Conservation (phyloP, 306 rosid genomes). For the Glycine latifolia region DNA sequence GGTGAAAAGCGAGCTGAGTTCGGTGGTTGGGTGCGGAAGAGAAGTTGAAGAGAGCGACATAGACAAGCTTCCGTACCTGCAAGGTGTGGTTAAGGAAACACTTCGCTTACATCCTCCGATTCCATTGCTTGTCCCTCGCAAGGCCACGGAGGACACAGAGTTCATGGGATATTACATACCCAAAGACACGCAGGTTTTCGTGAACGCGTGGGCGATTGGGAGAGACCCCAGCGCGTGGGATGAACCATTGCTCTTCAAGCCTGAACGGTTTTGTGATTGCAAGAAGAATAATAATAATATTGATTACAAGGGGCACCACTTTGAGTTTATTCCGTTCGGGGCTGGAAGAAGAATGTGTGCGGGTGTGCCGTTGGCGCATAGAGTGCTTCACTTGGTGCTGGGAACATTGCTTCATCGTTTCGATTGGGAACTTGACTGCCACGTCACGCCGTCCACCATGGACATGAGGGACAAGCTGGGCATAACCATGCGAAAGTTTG, state of each 20-base stretch:
- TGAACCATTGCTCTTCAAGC: conserved; percentile 51
- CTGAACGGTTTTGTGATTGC: conserved; percentile 56
- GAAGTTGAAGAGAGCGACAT: conserved; percentile 65
- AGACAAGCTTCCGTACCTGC: conserved; percentile 56
- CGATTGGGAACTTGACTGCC: conserved; percentile 59
- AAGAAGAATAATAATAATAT: neutral
- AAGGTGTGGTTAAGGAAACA: conserved; percentile 59
- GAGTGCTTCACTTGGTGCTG: conserved; percentile 52
- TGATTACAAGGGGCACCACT: conserved; percentile 59
- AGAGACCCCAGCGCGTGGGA: conserved; percentile 68
- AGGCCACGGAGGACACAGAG: conserved; percentile 45
- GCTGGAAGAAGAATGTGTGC: conserved; percentile 70
- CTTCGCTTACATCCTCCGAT: conserved; percentile 65
- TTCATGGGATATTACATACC: conserved; percentile 62
- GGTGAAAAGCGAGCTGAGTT: conserved; percentile 54
- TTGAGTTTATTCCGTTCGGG: conserved; percentile 59
- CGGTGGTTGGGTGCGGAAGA: conserved; percentile 42
- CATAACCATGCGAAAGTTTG: conserved; percentile 49
- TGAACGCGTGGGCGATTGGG: conserved; percentile 70
- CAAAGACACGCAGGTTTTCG: conserved; percentile 61
- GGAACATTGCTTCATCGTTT: conserved; percentile 65
- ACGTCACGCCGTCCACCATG: conserved; percentile 47
- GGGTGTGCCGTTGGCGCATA: conserved; percentile 61
- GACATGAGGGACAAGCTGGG: conserved; percentile 61
- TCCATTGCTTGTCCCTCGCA: conserved; percentile 66